Evolutionary conservation across 2,329 filamentous ascomycete species (phyloP), one percentile per base, ranked within the genome.

Genomic region (Colletotrichum liaoningense): DNA sequence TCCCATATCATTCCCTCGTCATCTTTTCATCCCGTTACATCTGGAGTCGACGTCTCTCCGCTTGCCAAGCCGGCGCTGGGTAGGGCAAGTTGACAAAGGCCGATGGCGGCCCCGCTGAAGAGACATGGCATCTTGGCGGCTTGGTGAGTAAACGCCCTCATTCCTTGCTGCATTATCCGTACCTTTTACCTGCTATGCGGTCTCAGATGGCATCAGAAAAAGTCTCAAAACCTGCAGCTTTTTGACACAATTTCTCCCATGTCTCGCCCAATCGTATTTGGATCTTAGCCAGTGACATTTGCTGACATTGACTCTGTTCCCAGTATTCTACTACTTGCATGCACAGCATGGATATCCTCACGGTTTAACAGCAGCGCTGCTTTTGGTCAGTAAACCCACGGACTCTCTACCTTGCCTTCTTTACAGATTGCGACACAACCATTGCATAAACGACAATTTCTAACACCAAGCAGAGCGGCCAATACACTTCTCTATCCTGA

Each of bases 341-440:
- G 70, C 55, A 64, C 63, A 58, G 71, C 57, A 26, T 77, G 80
- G 69, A 67, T 82, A 67, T 80, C 79, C 26, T 78, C 76, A 16
- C 77, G 82, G 70, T 83, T 80, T 72, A 79, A 80, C 68, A 78
- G 73, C 66, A 83, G 81, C 72, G 80, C 81, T 54, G 80, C 81
- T 22, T 83, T 83, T 73, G 81, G 82, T 83, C 81, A 74, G 77
- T 60, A 28, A 24, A 1, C 19, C 12, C n/a, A 6, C 35, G 19
- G 28, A 11, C 35, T 42, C 38, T 42, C 14, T 35, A 49, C 26
- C 16, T 14, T 4, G 19, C 26, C 8, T 46, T 1, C 7, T 11
- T 6, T 56, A 9, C 49, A 26, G 19, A 12, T 26, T 14, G 4
- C 11, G n/a, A 16, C 14, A 19, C 24, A 22, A 9, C 9, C 38